Base-by-base conservation (phyloP, 192 early-diverging fungal species). In the Coemansia sp. region DNA sequence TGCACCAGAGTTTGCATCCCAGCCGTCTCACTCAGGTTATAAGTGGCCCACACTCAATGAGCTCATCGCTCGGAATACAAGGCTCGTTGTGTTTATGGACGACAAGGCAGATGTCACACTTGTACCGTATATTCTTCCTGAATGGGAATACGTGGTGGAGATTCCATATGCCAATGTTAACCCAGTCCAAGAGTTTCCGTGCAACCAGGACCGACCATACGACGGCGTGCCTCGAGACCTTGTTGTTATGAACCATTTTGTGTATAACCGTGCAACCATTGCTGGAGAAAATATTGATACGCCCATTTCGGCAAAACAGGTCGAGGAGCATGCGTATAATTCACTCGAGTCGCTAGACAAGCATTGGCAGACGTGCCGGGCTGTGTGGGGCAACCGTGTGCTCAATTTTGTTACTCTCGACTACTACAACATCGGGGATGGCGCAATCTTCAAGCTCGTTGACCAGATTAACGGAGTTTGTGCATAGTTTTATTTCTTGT, bases 11-110 rank as follows among this genome's bases (percentile, higher is more conserved):
- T 60, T 63, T 21, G 63, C 71, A 0, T 67, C 69, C 8, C 19
- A 41, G 3, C 22, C 22, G 52, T 10, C 39, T 9, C 61, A 77
- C 12, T 29, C 3, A 16, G 69, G 62, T 3, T 80, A 80, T 29
- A 12, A 48, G n/a, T 94, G 91, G 93, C 88, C 88, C 1, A 93
- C 90, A 6, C 75, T 91, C 2, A 67, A 64, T 1, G 52, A 83
- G 8, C 77, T 94, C 80, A 88, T 94, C 57, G 55, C 65, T 6
- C 71, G 59, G 19, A 84, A 85, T 31, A 88, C 91, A 73, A 72
- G 88, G 26, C 69, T 90, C 31, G 83, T 93, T 0, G 87, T 86
- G 29, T 89, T 87, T 68, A 61, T 87, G 8, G 90, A 91, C 64
- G 50, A 64, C 25, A 88, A 89, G 6, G 84, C 89, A 4, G 84